Evolutionary conservation across 164 flowering plant genomes (phyloP).

Genomic region (Malania oleifera): DNA sequence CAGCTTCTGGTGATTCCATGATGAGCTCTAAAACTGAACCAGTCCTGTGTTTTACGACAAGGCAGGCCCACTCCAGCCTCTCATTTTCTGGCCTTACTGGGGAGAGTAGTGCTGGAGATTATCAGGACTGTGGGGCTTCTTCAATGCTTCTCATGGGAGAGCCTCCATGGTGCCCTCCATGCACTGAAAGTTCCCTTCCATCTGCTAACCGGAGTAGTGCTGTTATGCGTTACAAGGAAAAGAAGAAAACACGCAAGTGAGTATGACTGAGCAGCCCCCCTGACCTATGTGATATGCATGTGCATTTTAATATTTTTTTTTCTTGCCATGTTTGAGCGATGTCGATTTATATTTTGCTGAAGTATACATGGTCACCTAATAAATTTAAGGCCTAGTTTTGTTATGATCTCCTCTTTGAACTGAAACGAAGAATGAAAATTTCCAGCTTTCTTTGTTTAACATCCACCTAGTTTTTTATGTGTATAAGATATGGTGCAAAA

Average conservation of each 20-base stretch:
- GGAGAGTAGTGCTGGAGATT: slow-evolving; percentile 56
- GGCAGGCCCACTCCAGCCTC: slow-evolving; percentile 47
- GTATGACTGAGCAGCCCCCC: too few species aligned
- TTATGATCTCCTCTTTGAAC: too few species aligned
- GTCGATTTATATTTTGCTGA: slow-evolving; percentile 1
- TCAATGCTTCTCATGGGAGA: slow-evolving; percentile 60
- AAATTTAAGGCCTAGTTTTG: too few species aligned
- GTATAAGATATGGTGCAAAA: too few species aligned
- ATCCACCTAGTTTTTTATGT: too few species aligned
- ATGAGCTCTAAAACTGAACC: slow-evolving; percentile 77
- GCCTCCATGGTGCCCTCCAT: slow-evolving; percentile 67
- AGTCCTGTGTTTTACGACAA: slow-evolving; percentile 35
- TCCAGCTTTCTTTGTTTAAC: too few species aligned
- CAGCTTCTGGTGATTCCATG: slow-evolving; percentile 74
- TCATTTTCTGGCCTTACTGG: slow-evolving; percentile 72
- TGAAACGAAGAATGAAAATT: too few species aligned
- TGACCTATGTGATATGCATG: too few species aligned
- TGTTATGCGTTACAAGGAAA: slow-evolving; percentile 81
- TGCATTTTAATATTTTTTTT: too few species aligned
- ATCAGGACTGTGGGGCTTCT: slow-evolving; percentile 80
- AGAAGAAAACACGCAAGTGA: slow-evolving; percentile 78
- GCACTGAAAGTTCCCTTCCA: slow-evolving; percentile 41
- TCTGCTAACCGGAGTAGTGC: slow-evolving; percentile 61
- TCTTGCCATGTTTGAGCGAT: background rate
- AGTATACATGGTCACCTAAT: too few species aligned